Evolutionary conservation across 306 rosid genomes (phyloP), one percentile per base, ranked within the genome.

Genomic region (Cucumis cinereus): DNA sequence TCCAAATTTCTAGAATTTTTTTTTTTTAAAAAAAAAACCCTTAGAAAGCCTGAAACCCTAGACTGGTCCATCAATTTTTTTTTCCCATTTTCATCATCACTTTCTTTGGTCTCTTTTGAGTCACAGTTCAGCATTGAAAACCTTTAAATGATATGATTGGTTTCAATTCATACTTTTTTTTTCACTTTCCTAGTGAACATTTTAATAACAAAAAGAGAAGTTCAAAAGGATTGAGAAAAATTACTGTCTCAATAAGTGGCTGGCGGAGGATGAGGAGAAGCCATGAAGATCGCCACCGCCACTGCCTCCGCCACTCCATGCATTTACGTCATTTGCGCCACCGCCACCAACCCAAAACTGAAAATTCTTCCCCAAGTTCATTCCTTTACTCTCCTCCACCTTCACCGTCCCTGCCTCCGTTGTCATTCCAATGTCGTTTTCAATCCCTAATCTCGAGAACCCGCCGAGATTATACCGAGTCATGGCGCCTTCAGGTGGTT

Each of bases 311-410:
- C 73, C 84, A 49, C 55, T 50, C 98, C 98, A 90, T 79, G 89
- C 86, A 84, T 72, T 86, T 19, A 78, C 58, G 49, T 76, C 79
- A 33, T 54, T 79, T 74, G 86, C 57, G 24, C 68, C 86, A 70
- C 80, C 73, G 55, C 79, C 87, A 73, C 81, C 68, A 3, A 80
- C 83, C 78, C 79, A 75, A 35, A 84, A 87, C 88, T 82, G 80
- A 43, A 86, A 82, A 73, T 79, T 90, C 55, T 89, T 86, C 14
- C 87, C 79, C 78, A 89, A 60, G 83, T 82, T 86, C 81, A 90
- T 35, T 33, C 88, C 89, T 81, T 86, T 88, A 75, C 72, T 84
- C 53, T 83, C 89, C 81, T 90, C 95, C 87, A 84, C 67, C 83
- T 93, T 93, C 54, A 83, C 74, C 62, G 36, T 19, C 5, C 11